Percentiles rank a stretch among this genome's conserved stretches.
These are phyloP conservation scores for Mychonastes homosphaera DNA, from an alignment of 139 green algal genomes.

Conservation along the genomic window DNA sequence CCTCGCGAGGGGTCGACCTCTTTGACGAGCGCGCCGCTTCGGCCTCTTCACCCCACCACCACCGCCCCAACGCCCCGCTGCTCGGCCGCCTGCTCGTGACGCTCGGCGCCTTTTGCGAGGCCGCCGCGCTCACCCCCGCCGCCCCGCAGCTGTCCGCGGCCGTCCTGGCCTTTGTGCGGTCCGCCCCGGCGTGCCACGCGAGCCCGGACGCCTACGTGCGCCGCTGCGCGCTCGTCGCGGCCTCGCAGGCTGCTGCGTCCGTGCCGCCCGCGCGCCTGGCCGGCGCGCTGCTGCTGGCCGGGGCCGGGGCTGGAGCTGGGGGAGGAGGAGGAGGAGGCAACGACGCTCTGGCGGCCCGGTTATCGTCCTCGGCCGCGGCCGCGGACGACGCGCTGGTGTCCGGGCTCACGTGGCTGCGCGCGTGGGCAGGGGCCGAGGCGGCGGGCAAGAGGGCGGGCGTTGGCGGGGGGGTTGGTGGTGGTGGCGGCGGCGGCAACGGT, in stretches of 20 bases:
- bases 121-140: slow-evolving; percentile 17
- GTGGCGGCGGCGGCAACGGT: slow-evolving; percentile 1
- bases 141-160: slow-evolving; percentile 36
- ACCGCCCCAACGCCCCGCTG: slow-evolving; percentile 35
- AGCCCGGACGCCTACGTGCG: slow-evolving; percentile 50
- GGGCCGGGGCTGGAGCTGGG: too few relatives aligned
- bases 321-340: too few relatives aligned
- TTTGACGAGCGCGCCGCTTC: slow-evolving; percentile 38
- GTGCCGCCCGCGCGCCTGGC: slow-evolving; percentile 42
- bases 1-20: slow-evolving; percentile 67
- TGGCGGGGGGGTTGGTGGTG: slow-evolving; percentile 15
- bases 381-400: slow-evolving; percentile 26
- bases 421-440: slow-evolving; percentile 16
- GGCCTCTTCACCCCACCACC: background rate
- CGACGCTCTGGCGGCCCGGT: background rate
- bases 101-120: slow-evolving; percentile 33
- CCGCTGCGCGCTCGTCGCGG: slow-evolving; percentile 47
- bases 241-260: slow-evolving; percentile 31
- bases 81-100: slow-evolving; percentile 61
- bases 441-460: background rate
- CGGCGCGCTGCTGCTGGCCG: slow-evolving; percentile 22
- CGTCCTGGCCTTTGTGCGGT: slow-evolving; percentile 55
- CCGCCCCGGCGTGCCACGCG: slow-evolving; percentile 23
- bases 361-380: background rate
- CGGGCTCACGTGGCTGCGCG: slow-evolving; percentile 44